Conservation (phyloP, 768 basidiomycete species). For the Collybia nuda region DNA sequence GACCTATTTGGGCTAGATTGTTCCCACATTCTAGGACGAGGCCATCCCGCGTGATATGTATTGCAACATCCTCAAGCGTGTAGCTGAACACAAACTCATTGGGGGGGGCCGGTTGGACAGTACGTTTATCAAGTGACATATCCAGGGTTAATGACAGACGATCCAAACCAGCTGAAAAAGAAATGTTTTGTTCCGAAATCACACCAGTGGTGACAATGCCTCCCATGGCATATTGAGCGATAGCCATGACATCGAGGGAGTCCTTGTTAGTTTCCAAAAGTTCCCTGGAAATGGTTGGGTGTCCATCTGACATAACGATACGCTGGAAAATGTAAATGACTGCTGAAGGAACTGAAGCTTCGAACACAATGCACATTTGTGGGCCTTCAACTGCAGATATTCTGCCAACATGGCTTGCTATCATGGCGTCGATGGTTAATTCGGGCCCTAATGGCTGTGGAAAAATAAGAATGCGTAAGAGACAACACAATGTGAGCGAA, state of each 20-base stretch:
- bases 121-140: constrained; percentile 31
- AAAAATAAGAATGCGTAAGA: not conserved
- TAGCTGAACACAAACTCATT: constrained; percentile 26
- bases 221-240: constrained; percentile 20
- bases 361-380: constrained; percentile 30
- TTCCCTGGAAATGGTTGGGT: constrained; percentile 22
- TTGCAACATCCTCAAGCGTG: constrained; percentile 9
- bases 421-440: constrained; percentile 39
- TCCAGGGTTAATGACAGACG: constrained; percentile 21
- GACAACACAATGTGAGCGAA: not conserved
- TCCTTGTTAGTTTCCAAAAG: constrained; percentile 15
- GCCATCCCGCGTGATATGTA: constrained; percentile 4
- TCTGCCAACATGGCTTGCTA: constrained; percentile 36
- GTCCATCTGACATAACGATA: constrained; percentile 34
- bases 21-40: constrained; percentile 16
- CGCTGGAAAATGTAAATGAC: constrained; percentile 49
- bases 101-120: constrained; percentile 17
- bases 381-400: constrained; percentile 22
- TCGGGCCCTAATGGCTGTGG: constrained; percentile 33
- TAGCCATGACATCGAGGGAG: constrained; percentile 30
- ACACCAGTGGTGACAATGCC: constrained; percentile 21
- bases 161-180: constrained; percentile 19
- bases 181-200: constrained; percentile 12
- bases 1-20: constrained; percentile 30
- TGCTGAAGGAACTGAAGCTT: constrained; percentile 38